Evolutionary conservation across 2,329 filamentous ascomycete species (phyloP), one percentile per base, ranked within the genome.

Genomic region (Cladophialophora yegresii): DNA sequence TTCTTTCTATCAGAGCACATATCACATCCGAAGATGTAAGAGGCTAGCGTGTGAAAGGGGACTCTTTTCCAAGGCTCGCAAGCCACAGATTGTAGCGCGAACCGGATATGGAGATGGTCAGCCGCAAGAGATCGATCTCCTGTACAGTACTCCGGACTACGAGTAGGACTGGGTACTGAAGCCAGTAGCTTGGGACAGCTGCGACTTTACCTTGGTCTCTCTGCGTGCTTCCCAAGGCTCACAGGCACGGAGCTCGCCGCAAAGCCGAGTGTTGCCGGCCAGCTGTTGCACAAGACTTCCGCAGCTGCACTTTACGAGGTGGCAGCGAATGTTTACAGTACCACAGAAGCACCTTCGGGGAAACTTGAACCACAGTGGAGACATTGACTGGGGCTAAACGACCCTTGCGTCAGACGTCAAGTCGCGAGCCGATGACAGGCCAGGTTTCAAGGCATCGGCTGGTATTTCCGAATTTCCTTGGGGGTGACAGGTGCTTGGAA

Each of bases 371-470:
- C 55, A 58, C 36, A n/a, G 43, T 45, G 33, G 45, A 49, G 49
- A 45, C 16, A n/a, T 22, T 26, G 60, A 43, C 3, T n/a, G n/a
- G 51, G 51, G 12, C 51, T 54, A 50, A 22, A 50, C 12, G 20
- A 20, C 47, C 47, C 36, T 43, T 43, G 36, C 36, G 36, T 50
- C 20, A 50, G 47, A 50, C 47, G 2, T 50, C 4, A 12, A 8
- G 20, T 50, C 47, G 47, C 20, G 4, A 20, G 26, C 36, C 61
- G 33, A 61, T 63, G 54, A 51, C 43, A 61, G 28, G 63, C 54
- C 58, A 62, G 54, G 36, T 60, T 60, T 66, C 55, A 61, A 61
- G 56, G 20, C 54, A 32, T 65, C 62, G 65, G 62, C 36, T 65
- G 59, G 47, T 55, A 56, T 61, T 65, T 67, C 65, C 65, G 65